Conservation (phyloP, 2,329 filamentous ascomycete genomes). For the Xylariaceae sp. region DNA sequence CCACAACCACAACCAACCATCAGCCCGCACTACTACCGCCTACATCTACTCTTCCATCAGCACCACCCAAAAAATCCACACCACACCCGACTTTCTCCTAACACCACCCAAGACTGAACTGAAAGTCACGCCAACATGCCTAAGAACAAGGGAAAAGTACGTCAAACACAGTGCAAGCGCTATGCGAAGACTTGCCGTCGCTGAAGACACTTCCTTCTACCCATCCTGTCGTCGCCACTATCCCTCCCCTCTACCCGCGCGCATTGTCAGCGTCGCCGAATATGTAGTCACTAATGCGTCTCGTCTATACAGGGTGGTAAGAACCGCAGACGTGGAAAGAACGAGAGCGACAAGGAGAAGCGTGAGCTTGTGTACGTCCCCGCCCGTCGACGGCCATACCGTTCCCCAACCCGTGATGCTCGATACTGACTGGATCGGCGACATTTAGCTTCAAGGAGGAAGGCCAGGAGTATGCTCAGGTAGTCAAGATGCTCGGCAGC, state of each 20-base stretch:
- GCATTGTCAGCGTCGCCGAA: not conserved
- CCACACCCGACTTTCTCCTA: no score
- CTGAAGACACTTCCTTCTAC: not conserved
- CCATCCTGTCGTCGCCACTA: no score
- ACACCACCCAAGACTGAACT: constrained; percentile 7
- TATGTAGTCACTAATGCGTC: constrained; percentile 25
- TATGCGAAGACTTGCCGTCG: not conserved
- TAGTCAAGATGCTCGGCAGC: constrained; percentile 94
- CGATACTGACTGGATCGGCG: constrained; percentile 1
- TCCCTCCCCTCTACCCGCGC: no score
- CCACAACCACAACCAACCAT: constrained; percentile 8
- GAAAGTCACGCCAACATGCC: constrained; percentile 61
- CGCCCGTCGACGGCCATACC: not conserved
- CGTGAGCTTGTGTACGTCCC: constrained; percentile 67
- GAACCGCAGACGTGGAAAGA: constrained; percentile 97
- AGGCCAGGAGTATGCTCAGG: constrained; percentile 74
- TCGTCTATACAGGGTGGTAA: constrained; percentile 72
- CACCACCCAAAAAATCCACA: no score
- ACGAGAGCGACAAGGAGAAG: constrained; percentile 99
- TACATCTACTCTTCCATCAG: not conserved
- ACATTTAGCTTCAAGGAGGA: constrained; percentile 78
- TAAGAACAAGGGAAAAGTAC: constrained; percentile 99
- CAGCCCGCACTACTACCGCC: not conserved
- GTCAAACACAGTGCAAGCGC: constrained; percentile 23
- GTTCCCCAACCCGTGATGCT: not conserved